phyloP scores from a whole-genome alignment of 2,329 filamentous ascomycete species.

The Coccinonectria pachysandricola region DNA sequence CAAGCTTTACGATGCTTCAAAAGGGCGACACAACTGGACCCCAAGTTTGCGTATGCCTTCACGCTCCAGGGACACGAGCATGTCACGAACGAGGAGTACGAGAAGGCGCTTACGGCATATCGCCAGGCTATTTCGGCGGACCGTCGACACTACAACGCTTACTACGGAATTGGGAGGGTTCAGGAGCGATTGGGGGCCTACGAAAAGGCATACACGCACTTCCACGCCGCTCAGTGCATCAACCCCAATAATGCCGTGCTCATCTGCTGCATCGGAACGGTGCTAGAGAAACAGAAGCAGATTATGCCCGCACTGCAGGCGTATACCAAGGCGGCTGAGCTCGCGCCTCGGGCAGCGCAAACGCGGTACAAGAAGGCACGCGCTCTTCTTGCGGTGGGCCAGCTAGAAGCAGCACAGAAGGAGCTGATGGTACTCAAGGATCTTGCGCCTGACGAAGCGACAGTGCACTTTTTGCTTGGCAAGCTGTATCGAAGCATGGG shows the following conservation, averaged over 20 bases:
- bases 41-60: conserved; percentile 88
- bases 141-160: conserved; percentile 91
- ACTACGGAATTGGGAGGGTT: conserved; percentile 78
- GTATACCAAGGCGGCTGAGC: conserved; percentile 70
- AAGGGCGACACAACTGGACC: conserved; percentile 80
- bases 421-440: conserved; percentile 87
- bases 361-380: conserved; percentile 90
- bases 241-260: conserved; percentile 91
- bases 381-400: conserved; percentile 66
- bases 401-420: conserved; percentile 60
- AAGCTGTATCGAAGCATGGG: conserved; percentile 67
- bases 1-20: conserved; percentile 92
- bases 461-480: conserved; percentile 89
- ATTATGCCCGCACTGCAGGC: conserved; percentile 66
- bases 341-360: conserved; percentile 72
- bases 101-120: conserved; percentile 84
- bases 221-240: conserved; percentile 75
- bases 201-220: conserved; percentile 85
- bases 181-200: conserved; percentile 87
- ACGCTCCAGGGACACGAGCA: conserved; percentile 95
- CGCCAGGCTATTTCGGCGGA: conserved; percentile 79
- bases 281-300: conserved; percentile 82
- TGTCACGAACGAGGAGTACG: conserved; percentile 91
- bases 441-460: conserved; percentile 85
- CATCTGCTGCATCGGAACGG: conserved; percentile 83